phyloP scores from a whole-genome alignment of 257 asterid genomes.

The Plantago elongata region DNA sequence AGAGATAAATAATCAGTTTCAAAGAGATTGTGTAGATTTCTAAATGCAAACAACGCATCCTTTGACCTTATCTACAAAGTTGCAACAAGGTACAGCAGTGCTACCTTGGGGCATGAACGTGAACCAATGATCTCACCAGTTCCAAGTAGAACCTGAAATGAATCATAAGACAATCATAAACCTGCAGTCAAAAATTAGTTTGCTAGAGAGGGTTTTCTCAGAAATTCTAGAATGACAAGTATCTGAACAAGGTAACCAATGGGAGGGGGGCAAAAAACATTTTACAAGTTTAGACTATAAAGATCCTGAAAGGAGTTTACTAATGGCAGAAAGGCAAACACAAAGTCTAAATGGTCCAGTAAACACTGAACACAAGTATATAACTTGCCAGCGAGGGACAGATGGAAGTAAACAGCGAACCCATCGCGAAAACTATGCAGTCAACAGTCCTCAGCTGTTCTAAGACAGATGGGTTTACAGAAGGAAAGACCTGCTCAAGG shows the following conservation, averaged over 20 bases:
- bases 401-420: constrained; percentile 87
- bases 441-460: constrained; percentile 70
- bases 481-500: constrained; percentile 74
- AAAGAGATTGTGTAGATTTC: too few species aligned
- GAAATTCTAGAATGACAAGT: too few species aligned
- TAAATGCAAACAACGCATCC: too few species aligned
- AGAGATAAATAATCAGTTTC: not conserved
- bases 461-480: constrained; percentile 62
- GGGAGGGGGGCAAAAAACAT: too few species aligned
- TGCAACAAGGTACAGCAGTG: not conserved
- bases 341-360: not conserved
- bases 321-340: not conserved
- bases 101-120: constrained; percentile 83
- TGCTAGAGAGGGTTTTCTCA: not conserved
- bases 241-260: too few species aligned
- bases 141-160: constrained; percentile 75
- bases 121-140: constrained; percentile 77
- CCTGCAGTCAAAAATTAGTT: not conserved
- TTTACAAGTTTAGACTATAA: not conserved
- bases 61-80: too few species aligned
- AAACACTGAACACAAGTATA: constrained; percentile 4
- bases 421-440: constrained; percentile 89
- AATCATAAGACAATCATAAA: constrained; percentile 11
- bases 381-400: constrained; percentile 88
- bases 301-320: not conserved